A percentile compares a stretch with the other conserved stretches of the same genome.
Conservation (phyloP, 1,284 basidiomycete species). For the Golubevia pallescens region DNA sequence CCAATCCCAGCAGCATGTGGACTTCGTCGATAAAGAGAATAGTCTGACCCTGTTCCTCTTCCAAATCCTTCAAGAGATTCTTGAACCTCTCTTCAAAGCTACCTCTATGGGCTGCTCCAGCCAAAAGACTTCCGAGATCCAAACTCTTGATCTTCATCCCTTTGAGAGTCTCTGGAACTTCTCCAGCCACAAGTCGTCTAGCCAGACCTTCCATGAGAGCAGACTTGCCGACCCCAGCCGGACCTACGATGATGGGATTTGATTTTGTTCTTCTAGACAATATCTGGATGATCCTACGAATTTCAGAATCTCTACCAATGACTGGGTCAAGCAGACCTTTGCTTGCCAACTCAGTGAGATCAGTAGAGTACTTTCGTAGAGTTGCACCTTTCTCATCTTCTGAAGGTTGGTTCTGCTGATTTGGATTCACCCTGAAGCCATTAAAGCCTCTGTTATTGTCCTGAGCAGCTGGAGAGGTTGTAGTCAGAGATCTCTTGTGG, state of each 20-base stretch:
- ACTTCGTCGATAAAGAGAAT: slow-evolving; percentile 14
- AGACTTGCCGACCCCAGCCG: slow-evolving; percentile 41
- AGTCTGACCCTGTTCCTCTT: slow-evolving; percentile 10
- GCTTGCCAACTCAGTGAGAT: slow-evolving; percentile 31
- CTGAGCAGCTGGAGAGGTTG: neutral
- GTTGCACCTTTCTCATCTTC: neutral
- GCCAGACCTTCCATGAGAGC: slow-evolving; percentile 38
- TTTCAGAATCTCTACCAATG: slow-evolving; percentile 37
- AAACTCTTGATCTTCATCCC: slow-evolving; percentile 25
- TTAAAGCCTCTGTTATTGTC: neutral
- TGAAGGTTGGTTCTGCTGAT: neutral
- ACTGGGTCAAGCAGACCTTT: slow-evolving; percentile 43
- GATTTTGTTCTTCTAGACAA: slow-evolving; percentile 34
- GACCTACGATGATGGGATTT: slow-evolving; percentile 36
- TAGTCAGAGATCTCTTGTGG: neutral
- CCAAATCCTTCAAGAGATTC: slow-evolving; percentile 9
- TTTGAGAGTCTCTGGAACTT: slow-evolving; percentile 33
- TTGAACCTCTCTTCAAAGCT: slow-evolving; percentile 12
- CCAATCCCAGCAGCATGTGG: slow-evolving; percentile 10
- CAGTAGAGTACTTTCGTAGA: slow-evolving; percentile 23
- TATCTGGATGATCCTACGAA: slow-evolving; percentile 30
- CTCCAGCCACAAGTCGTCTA: slow-evolving; percentile 33
- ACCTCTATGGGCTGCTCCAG: slow-evolving; percentile 8
- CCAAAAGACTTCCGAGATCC: slow-evolving; percentile 8
- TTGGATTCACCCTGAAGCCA: neutral